phyloP scores from a whole-genome alignment of 371 early-diverging fungal species.

The Mucor racemosus region DNA sequence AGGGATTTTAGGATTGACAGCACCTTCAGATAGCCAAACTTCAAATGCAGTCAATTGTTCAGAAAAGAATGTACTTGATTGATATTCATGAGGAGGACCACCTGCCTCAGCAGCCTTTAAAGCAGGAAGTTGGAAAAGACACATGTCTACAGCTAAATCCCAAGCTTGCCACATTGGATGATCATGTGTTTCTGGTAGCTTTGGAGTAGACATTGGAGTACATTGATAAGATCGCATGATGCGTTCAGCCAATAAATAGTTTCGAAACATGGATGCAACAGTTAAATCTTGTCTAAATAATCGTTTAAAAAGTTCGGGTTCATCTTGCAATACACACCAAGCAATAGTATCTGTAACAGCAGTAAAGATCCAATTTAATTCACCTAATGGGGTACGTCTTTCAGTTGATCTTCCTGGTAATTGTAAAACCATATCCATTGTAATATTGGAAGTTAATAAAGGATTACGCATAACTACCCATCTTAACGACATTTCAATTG shows the following conservation, averaged over 20 bases:
- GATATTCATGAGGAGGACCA: slow-evolving; percentile 65
- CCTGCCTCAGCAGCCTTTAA: slow-evolving; percentile 66
- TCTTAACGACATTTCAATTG: slow-evolving; percentile 91
- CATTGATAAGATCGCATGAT: slow-evolving; percentile 94
- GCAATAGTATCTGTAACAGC: slow-evolving; percentile 98
- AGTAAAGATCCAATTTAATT: slow-evolving; percentile 98
- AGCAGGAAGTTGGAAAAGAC: slow-evolving; percentile 87
- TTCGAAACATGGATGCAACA: slow-evolving; percentile 95
- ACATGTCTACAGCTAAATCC: slow-evolving; percentile 96
- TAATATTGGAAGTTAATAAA: slow-evolving; percentile 69
- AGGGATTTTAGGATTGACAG: slow-evolving; percentile 76
- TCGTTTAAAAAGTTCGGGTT: slow-evolving; percentile 87
- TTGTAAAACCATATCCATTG: slow-evolving; percentile 84
- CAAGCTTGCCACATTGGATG: slow-evolving; percentile 97
- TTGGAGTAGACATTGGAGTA: slow-evolving; percentile 87
- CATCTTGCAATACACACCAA: slow-evolving; percentile 88
- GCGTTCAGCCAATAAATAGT: slow-evolving; percentile 93
- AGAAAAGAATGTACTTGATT: slow-evolving; percentile 87
- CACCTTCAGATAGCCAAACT: slow-evolving; percentile 89
- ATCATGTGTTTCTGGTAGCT: slow-evolving; percentile 86
- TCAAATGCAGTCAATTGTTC: slow-evolving; percentile 97
- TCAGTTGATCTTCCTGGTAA: slow-evolving; percentile 91
- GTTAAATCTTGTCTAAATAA: slow-evolving; percentile 95
- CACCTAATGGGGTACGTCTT: slow-evolving; percentile 93
- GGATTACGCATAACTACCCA: slow-evolving; percentile 93